These are phyloP conservation scores for Malassezia caprae DNA, from an alignment of 1,284 basidiomycete species.

Conservation along the genomic window DNA sequence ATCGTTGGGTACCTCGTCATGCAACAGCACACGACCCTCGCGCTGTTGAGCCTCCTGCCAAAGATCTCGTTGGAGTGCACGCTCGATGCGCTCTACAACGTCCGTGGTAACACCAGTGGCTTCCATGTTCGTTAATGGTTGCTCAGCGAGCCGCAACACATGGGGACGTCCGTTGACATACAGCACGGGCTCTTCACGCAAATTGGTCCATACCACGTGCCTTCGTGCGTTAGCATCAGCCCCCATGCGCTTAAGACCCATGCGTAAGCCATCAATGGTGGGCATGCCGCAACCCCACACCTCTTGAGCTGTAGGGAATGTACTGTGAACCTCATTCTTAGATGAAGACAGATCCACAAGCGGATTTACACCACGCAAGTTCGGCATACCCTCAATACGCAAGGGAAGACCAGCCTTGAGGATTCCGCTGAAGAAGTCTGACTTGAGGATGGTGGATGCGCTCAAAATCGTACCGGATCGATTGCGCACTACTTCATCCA, in stretches of 20 bases:
- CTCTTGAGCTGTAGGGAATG: conserved; percentile 23
- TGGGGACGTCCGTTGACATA: conserved; percentile 63
- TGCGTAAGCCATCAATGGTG: conserved; percentile 41
- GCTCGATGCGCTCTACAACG: conserved; percentile 88
- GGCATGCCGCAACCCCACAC: conserved; percentile 47
- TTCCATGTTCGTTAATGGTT: conserved; percentile 45
- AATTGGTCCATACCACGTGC: conserved; percentile 39
- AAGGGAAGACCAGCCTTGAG: conserved; percentile 34
- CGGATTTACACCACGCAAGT: conserved; percentile 37
- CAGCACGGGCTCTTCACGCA: conserved; percentile 44
- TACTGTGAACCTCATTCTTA: conserved; percentile 6
- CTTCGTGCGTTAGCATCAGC: conserved; percentile 23
- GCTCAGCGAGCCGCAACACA: conserved; percentile 73
- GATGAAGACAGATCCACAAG: conserved; percentile 17
- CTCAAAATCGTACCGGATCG: conserved; percentile 79
- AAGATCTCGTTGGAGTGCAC: conserved; percentile 78
- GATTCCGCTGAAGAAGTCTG: conserved; percentile 68
- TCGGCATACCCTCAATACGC: conserved; percentile 45
- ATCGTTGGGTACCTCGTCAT: conserved; percentile 89
- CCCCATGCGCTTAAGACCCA: conserved; percentile 40
- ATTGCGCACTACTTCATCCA: conserved; percentile 58
- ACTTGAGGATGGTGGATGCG: conserved; percentile 88
- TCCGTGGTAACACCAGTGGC: conserved; percentile 83
- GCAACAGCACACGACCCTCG: conserved; percentile 69
- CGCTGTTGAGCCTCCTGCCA: conserved; percentile 65